Percentiles rank a stretch among this genome's conserved stretches.
These are phyloP conservation scores for Suillus weaverae DNA, from an alignment of 768 basidiomycete species.

Conservation along the genomic window DNA sequence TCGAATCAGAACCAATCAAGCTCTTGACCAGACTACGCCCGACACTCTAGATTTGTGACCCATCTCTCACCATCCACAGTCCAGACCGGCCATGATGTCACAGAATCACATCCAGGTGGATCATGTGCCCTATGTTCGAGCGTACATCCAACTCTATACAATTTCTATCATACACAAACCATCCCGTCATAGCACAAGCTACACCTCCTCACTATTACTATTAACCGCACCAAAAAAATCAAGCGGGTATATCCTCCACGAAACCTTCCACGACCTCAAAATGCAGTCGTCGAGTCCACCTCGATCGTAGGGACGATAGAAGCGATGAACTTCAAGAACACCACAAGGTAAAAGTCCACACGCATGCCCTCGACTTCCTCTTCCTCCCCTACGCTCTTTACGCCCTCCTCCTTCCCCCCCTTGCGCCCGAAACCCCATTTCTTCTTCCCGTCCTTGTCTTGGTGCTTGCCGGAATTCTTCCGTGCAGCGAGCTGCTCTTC, in stretches of 20 bases:
- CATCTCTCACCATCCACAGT: too few relatives aligned
- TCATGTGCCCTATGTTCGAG: not conserved
- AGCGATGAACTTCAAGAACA: slow-evolving; percentile 99
- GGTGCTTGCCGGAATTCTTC: slow-evolving; percentile 41
- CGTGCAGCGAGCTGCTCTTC: slow-evolving; percentile 78
- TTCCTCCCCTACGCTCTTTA: slow-evolving; percentile 46
- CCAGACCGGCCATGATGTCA: too few relatives aligned
- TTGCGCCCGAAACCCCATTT: slow-evolving; percentile 86
- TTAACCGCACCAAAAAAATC: not conserved
- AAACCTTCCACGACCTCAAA: slow-evolving; percentile 34
- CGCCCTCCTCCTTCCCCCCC: slow-evolving; percentile 49
- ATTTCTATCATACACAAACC: slow-evolving; percentile 7
- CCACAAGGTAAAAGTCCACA: slow-evolving; percentile 97
- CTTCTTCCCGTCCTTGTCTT: slow-evolving; percentile 57
- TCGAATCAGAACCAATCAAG: not conserved
- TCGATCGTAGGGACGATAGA: slow-evolving; percentile 99
- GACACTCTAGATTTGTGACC: too few relatives aligned
- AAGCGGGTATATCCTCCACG: slow-evolving; percentile 2
- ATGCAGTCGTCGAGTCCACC: slow-evolving; percentile 87
- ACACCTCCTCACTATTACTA: not conserved
- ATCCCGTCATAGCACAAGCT: not conserved
- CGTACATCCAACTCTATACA: slow-evolving; percentile 2
- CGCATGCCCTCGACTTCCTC: slow-evolving; percentile 88
- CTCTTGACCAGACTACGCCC: too few relatives aligned
- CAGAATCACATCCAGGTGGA: too few relatives aligned